Base-by-base conservation (phyloP, 768 basidiomycete species). In the Serpula lacrymans region DNA sequence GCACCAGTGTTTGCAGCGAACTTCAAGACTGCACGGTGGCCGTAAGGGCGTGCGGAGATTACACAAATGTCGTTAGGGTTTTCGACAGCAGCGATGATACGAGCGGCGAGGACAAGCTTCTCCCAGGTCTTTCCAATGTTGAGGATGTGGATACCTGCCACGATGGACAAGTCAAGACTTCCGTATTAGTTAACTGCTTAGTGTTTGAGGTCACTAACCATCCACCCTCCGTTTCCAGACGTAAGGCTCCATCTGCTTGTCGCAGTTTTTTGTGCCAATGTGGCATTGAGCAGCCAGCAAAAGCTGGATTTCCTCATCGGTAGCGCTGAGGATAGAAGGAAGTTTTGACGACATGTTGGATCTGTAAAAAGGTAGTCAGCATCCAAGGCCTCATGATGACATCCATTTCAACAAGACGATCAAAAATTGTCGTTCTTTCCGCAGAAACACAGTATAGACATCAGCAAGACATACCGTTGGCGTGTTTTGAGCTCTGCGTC, bases 121-220 rank as follows among this genome's bases (percentile, higher is more conserved):
- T 97, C 95, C 94, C 94, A 98, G 51, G 95, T 99, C 80, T 98
- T 99, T 61, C 96, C 96, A 53, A 98, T 87, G 82, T 98, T 96
- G 57, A 97, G 68, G 61, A 99, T 72, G 73, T 99, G 86, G 67
- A 97, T 90, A 52, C 94, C 94, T 96, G 65, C 17, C 34, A 3
- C 26, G 27, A 24, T 18, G 39, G 39, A 12, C 23, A 38, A 34
- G 46, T 37, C 25, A 14, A 36, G n/a, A 10, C 31, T n/a, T 42
- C 35, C 30, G 21, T 14, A 40, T 57, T 38, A 40, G 37, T 48
- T 43, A 49, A 49, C 27, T 20, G 21, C 18, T 31, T 35, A 33
- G 40, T 25, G 24, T 41, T 17, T 37, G 23, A 42, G 29, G 12
- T 18, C 23, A 65, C 88, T 65, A 56, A 94, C 96, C 96, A 69